These are phyloP conservation scores for Gardenia jasminoides DNA, from an alignment of 257 asterid genomes.

Conservation along the genomic window DNA sequence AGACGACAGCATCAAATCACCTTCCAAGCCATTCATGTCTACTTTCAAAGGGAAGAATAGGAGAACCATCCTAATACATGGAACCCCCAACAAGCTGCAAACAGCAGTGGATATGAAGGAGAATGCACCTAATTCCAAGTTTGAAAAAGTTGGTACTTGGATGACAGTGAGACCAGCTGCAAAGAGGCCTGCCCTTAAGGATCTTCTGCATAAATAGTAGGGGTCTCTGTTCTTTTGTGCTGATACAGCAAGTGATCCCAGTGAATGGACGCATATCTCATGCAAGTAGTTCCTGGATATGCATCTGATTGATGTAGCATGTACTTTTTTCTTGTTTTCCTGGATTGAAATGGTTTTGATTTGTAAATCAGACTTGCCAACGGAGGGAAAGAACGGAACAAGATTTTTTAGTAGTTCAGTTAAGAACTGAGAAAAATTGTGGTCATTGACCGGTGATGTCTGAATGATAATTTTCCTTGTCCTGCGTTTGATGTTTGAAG, in stretches of 20 bases:
- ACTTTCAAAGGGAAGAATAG: slow-evolving; percentile 33
- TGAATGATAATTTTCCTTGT: not conserved
- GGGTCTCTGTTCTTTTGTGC: not conserved
- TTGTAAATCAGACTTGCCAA: not conserved
- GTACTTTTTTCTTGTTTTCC: not conserved
- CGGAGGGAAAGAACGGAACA: not conserved
- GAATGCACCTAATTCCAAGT: slow-evolving; percentile 39
- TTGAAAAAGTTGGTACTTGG: slow-evolving; percentile 34
- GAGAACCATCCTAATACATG: slow-evolving; percentile 62
- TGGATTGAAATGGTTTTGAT: not conserved
- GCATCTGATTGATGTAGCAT: not conserved
- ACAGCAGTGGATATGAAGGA: slow-evolving; percentile 56
- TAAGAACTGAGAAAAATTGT: not conserved
- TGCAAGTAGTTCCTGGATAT: slow-evolving; percentile 29
- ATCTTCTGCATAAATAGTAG: slow-evolving; percentile 36
- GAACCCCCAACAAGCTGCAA: slow-evolving; percentile 57
- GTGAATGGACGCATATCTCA: slow-evolving; percentile 44
- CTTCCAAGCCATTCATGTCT: slow-evolving; percentile 15
- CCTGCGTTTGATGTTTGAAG: not conserved
- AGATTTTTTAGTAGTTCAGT: not conserved
- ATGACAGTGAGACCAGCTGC: slow-evolving; percentile 52
- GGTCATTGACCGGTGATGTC: not conserved
- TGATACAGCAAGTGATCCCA: not conserved
- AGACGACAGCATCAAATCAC: slow-evolving; percentile 15
- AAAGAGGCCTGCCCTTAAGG: slow-evolving; percentile 53